Base-by-base conservation (phyloP, 129 eudicot genomes). In the Sambucus nigra region DNA sequence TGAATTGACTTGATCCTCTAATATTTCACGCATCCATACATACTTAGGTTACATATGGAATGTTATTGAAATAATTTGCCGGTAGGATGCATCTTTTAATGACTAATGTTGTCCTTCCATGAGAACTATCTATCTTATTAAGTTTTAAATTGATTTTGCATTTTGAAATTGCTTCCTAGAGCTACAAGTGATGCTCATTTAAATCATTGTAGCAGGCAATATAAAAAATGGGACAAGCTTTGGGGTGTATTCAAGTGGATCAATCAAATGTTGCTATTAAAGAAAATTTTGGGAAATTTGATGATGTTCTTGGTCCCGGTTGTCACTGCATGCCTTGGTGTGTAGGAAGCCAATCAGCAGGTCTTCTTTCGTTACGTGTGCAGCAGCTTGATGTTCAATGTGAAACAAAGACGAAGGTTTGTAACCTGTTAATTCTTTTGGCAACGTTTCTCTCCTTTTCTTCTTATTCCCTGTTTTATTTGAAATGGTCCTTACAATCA, bases 261-360 rank as follows among this genome's bases (percentile, higher is more conserved):
- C 74, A 73, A 40, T 73, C 79, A 38, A 73, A 25, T 13, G 66
- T 73, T 38, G 79, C 69, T 3, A 55, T 73, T 19, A 56, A 48
- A n/a, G n/a, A n/a, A n/a, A n/a, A n/a, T n/a, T n/a, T n/a, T 46
- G 79, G 67, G 61, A 67, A 62, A 54, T 73, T 48, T 26, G 60
- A 55, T 21, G 62, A 31, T 53, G 66, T 73, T 26, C 79, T 73
- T 49, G 47, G 48, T 1, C 74, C 79, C 28, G 79, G 79, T 39
- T 73, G 79, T 56, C 79, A 73, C 47, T 67, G 69, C 29, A 26
- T 73, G 64, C 79, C 79, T 18, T 73, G 79, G 79, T 73, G 65
- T 49, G 1, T 31, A 22, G 79, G 74, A 39, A 68, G 57, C 44
- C 66, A 62, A 62, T 9, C 56, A 67, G 70, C 74, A 5, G 73